Evolutionary conservation across 305 asterid species (phyloP).

Genomic region (Fraxinus angustifolia): DNA sequence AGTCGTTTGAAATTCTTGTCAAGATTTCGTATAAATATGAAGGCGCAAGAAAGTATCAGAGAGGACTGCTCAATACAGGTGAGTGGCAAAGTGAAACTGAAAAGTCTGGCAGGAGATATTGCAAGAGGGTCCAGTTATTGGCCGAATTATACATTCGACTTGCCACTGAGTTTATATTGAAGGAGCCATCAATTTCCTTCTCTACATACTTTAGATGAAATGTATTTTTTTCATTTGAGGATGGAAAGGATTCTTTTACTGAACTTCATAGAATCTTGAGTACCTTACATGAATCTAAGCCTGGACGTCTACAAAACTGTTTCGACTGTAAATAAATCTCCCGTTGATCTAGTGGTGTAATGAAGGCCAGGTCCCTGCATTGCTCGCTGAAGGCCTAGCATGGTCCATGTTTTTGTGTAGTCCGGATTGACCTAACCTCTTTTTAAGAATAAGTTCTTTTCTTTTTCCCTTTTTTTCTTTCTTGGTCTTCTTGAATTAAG

Average conservation of each 20-base stretch:
- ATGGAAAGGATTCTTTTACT: neutral
- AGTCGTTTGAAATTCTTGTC: conserved; percentile 5
- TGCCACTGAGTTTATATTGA: neutral
- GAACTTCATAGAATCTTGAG: neutral
- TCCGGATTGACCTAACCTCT: neutral
- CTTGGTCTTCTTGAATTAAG: neutral
- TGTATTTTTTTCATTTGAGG: neutral
- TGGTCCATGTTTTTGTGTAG: neutral
- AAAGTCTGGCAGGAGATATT: neutral
- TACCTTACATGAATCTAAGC: neutral
- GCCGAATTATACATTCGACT: neutral
- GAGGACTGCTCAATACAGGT: conserved; percentile 10
- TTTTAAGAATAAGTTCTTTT: neutral
- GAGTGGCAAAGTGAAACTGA: conserved; percentile 27
- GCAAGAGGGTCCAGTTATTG: neutral
- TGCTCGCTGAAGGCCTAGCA: neutral
- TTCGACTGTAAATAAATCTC: neutral
- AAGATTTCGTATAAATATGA: neutral
- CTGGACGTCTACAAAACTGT: neutral
- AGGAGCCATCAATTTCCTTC: neutral
- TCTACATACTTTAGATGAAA: neutral
- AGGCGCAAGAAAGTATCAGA: neutral
- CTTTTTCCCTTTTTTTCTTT: neutral
- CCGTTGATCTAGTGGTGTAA: neutral
- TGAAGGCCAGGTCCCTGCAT: neutral